A percentile compares a stretch with the other conserved stretches of the same genome.
Conservation (phyloP, 2,329 filamentous ascomycete species). For the Pyricularia grisea region DNA sequence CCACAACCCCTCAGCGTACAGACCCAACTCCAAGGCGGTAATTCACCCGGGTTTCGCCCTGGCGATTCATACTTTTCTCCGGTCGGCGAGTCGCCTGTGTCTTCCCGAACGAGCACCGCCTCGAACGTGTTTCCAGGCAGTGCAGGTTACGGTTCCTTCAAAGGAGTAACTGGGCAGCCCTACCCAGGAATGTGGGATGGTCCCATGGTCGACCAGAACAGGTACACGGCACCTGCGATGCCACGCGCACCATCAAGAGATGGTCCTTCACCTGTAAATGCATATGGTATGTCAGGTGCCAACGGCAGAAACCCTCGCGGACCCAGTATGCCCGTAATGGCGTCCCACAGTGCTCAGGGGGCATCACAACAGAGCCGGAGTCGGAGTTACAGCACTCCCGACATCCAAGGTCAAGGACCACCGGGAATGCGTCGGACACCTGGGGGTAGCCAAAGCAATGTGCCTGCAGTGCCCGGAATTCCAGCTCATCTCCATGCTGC, state of each 20-base stretch:
- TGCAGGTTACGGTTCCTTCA: constrained; percentile 58
- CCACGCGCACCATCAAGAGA: constrained; percentile 73
- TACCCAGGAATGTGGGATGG: constrained; percentile 51
- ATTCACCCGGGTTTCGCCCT: constrained; percentile 51
- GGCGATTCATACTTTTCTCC: constrained; percentile 95
- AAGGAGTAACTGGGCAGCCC: constrained; percentile 50
- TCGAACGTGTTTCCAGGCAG: constrained; percentile 58
- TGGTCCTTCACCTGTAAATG: constrained; percentile 53
- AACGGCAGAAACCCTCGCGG: constrained; percentile 59
- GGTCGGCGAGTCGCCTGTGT: constrained; percentile 66
- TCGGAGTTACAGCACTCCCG: constrained; percentile 89
- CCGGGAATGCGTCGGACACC: constrained; percentile 46
- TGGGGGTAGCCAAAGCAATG: constrained; percentile 40
- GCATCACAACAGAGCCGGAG: constrained; percentile 60
- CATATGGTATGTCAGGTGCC: constrained; percentile 40
- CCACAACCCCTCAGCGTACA: constrained; percentile 60
- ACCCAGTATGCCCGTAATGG: constrained; percentile 70
- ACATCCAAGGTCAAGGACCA: constrained; percentile 74
- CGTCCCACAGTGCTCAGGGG: constrained; percentile 36
- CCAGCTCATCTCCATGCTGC: constrained; percentile 57
- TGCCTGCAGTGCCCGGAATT: constrained; percentile 69
- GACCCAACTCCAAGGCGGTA: constrained; percentile 33
- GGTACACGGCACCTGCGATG: constrained; percentile 84
- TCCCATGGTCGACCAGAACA: constrained; percentile 45
- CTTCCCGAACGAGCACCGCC: constrained; percentile 64